Conservation (phyloP, 352 stramenopile species). For the Phytophthora syringae region DNA sequence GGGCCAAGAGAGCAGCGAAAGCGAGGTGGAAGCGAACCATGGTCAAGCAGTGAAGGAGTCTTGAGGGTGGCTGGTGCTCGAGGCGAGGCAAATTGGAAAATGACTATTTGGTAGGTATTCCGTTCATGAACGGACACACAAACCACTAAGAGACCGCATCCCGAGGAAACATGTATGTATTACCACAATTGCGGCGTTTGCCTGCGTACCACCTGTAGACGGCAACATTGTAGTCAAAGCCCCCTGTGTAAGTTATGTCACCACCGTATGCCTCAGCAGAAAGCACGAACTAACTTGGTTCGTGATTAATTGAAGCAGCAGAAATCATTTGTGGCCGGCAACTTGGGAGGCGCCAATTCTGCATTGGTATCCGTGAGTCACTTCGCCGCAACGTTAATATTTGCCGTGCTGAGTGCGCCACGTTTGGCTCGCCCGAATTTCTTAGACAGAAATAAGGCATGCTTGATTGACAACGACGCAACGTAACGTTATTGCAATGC, state of each 20-base stretch:
- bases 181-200: background rate
- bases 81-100: conserved; percentile 18
- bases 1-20: background rate
- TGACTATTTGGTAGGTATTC: too few relatives aligned
- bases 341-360: background rate
- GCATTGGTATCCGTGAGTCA: background rate
- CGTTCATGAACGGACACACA: too few relatives aligned
- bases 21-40: conserved; percentile 12
- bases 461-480: too few relatives aligned
- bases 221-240: too few relatives aligned
- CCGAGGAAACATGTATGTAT: too few relatives aligned
- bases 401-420: too few relatives aligned
- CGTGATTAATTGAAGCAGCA: background rate
- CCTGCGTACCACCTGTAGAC: too few relatives aligned
- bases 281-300: background rate
- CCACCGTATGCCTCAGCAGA: background rate
- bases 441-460: too few relatives aligned
- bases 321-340: background rate
- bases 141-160: too few relatives aligned
- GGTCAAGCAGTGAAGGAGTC: background rate
- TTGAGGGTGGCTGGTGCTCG: background rate
- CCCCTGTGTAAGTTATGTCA: background rate
- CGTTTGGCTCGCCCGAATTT: too few relatives aligned
- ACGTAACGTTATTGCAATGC: too few relatives aligned
- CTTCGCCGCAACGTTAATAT: too few relatives aligned